Conservation (phyloP, 805 yeast genomes). For the Barnettozyma salicaria region DNA sequence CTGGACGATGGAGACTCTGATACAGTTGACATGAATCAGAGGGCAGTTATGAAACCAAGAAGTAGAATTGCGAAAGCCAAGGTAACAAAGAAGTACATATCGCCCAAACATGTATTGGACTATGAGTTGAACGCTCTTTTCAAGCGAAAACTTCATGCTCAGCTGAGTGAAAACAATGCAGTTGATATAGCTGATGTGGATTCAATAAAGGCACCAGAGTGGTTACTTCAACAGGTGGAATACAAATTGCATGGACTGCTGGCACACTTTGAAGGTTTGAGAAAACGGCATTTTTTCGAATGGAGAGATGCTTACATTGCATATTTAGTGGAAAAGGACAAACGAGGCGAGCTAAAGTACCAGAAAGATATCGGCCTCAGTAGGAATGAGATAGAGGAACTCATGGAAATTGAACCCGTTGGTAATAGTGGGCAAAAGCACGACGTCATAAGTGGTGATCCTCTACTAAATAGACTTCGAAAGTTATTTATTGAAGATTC, state of each 20-base stretch:
- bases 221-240: background rate
- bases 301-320: constrained; percentile 4
- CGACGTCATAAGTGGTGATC: no score
- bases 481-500: no score
- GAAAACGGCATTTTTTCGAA: background rate
- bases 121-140: constrained; percentile 1
- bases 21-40: background rate
- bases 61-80: no score
- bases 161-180: background rate
- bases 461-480: no score
- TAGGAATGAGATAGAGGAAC: no score
- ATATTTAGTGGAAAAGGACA: background rate
- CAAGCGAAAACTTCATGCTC: constrained; percentile 3
- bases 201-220: background rate
- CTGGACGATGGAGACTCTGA: constrained; percentile 5
- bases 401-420: no score
- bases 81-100: background rate
- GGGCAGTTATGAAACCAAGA: background rate
- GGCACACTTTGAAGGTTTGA: background rate
- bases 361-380: no score
- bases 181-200: constrained; percentile 1
- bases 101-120: background rate
- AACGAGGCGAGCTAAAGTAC: no score
- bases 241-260: background rate
- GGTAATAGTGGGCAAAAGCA: no score